Evolutionary conservation across 352 stramenopile species (phyloP), one percentile per base, ranked within the genome.

Genomic region (Phytophthora foliorum): DNA sequence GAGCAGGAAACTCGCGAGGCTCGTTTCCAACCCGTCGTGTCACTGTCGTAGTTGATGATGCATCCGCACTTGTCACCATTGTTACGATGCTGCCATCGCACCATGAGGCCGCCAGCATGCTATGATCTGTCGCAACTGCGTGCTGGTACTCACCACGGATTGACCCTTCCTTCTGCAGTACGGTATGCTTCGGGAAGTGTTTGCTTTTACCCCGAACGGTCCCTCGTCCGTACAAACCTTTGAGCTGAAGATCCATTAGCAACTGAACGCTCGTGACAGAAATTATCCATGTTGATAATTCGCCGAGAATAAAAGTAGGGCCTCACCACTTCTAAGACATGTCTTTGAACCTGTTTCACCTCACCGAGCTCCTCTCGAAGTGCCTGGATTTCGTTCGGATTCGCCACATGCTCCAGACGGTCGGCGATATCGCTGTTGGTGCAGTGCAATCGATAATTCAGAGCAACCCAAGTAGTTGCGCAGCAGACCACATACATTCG

Each of bases 251-350:
- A 24, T 42, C 46, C 4, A 65, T 17, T 1, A 78, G 56, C 9
- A 78, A 50, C 31, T 68, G 50, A 32, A 75, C 50, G 11, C 60
- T 75, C 6, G 65, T 78, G 46, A n/a, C 75, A 75, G 62, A 55
- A 78, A 56, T 78, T 72, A 53, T 78, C 71, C 10, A 48, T 64
- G 32, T 75, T 68, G 50, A n/a, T n/a, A n/a, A n/a, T n/a, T n/a
- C n/a, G n/a, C n/a, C n/a, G n/a, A n/a, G n/a, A n/a, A n/a, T n/a
- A 78, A 44, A 69, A 57, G 32, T 69, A 67, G 4, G 60, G 60
- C 38, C 31, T 22, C 38, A 56, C 58, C 1, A 78, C 54, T 17
- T 45, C 38, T 22, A 45, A 22, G 6, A 45, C 38, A 8, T 45
- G 13, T 22, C 17, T 45, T 24, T 16, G 16, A 13, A 45, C 16